A percentile compares a stretch with the other conserved stretches of the same genome.
These are phyloP conservation scores for Henckelia pumila DNA, from an alignment of 257 asterid species.

Conservation along the genomic window DNA sequence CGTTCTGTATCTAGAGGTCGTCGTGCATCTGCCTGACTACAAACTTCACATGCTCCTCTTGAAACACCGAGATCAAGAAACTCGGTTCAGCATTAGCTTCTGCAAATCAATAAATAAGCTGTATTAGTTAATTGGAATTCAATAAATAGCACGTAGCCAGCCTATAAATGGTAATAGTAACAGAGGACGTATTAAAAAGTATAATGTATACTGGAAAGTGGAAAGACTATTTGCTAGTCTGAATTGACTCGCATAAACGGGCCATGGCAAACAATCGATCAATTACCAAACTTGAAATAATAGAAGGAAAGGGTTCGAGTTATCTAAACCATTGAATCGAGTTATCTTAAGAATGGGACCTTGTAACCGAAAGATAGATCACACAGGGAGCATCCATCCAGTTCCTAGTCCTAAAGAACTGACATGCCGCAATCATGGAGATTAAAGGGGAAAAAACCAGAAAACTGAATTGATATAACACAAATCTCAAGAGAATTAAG, in stretches of 20 bases:
- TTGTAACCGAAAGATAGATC: not conserved
- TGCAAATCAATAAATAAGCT: slow-evolving; percentile 25
- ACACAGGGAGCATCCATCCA: not conserved
- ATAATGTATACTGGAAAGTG: not conserved
- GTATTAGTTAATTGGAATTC: not conserved
- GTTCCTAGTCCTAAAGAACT: not conserved
- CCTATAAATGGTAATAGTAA: not conserved
- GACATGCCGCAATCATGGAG: not conserved
- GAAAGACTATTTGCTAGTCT: not conserved
- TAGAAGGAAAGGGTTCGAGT: not conserved
- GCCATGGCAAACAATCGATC: not conserved
- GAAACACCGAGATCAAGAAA: slow-evolving; percentile 22
- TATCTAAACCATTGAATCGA: not conserved
- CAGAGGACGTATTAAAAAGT: not conserved
- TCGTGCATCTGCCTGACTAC: slow-evolving; percentile 9
- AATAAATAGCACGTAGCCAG: not conserved
- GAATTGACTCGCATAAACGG: too few relatives aligned
- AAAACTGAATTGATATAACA: too few relatives aligned
- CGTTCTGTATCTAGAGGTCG: slow-evolving; percentile 3
- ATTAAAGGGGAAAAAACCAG: too few relatives aligned
- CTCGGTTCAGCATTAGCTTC: slow-evolving; percentile 24
- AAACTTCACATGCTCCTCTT: slow-evolving; percentile 7
- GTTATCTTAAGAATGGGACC: not conserved
- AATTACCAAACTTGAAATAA: not conserved
- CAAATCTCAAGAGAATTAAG: not conserved